Evolutionary conservation across 345 rosid genomes (phyloP), one percentile per base, ranked within the genome.

Genomic region (Populus euphratica): DNA sequence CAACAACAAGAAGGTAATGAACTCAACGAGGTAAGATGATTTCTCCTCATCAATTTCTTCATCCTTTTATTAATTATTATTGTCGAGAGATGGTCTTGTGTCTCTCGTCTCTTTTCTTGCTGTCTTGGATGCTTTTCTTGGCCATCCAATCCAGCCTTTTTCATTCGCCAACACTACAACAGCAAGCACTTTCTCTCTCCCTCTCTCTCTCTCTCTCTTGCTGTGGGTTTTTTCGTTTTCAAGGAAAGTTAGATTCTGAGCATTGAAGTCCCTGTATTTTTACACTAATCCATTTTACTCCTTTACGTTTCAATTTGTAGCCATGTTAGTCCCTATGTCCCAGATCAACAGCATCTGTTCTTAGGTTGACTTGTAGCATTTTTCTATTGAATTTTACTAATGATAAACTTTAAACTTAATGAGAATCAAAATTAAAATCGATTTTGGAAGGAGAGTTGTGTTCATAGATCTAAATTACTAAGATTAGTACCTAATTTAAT

Each of bases 91-190:
- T 9, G 29, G 64, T 59, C 64, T 5, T 59, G 64, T 59, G n/a
- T 47, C 50, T n/a, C 29, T 59, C 64, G 14, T 59, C 64, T 59
- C 64, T 23, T 59, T 59, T 25, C 29, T 23, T 3, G 14, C 29
- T 4, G 18, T 9, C 47, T 71, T 33, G 72, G 81, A 72, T 72
- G 36, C 76, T 66, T 72, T 78, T 20, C 75, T 71, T 77, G 52
- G 38, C 47, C 35, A 63, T 33, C 75, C 39, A 70, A 6, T 21
- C 70, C 64, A 17, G 64, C 17, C 21, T 39, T 66, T 66, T 39
- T 16, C 47, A 49, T 47, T 5, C 20, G 12, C 11, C 49, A 25
- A 78, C 13, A 11, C 65, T 18, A 14, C 17, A 25, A 14, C 17
- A 47, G n/a, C 66, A 5, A 64, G 50, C 38, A 11, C 70, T 47